These are phyloP conservation scores for Ustilaginoidea virens DNA, from an alignment of 2,329 filamentous ascomycete species.

Conservation along the genomic window DNA sequence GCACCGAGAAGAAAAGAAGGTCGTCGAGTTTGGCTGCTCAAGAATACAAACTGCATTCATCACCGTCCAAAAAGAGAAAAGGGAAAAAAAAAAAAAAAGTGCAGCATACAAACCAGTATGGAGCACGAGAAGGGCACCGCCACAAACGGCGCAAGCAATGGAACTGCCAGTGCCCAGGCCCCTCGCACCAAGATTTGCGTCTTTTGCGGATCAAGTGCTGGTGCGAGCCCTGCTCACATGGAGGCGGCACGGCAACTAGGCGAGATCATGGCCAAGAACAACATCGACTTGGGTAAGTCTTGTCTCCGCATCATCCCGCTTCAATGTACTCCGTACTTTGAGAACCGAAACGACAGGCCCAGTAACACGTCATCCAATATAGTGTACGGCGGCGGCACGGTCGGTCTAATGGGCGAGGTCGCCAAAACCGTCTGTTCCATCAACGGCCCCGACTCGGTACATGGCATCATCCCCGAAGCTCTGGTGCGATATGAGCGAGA, in stretches of 20 bases:
- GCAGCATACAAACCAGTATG: no score
- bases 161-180: conserved; percentile 10
- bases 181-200: conserved; percentile 63
- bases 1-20: no score
- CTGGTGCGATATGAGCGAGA: conserved; percentile 67
- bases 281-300: conserved; percentile 54
- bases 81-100: no score
- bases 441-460: conserved; percentile 65
- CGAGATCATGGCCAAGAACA: conserved; percentile 54
- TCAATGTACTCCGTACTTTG: not conserved
- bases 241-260: conserved; percentile 66
- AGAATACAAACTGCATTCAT: no score
- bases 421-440: conserved; percentile 74
- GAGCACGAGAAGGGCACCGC: no score
- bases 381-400: conserved; percentile 92
- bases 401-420: conserved; percentile 90
- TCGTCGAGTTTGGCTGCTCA: no score
- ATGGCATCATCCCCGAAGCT: conserved; percentile 84
- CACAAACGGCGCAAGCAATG: conserved; percentile 11
- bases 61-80: no score
- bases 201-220: conserved; percentile 76
- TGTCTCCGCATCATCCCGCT: not conserved
- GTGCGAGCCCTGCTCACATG: conserved; percentile 58
- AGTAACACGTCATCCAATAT: not conserved
- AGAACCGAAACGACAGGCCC: no score